phyloP scores from a whole-genome alignment of 352 stramenopile genomes.

The Phytophthora melonis region DNA sequence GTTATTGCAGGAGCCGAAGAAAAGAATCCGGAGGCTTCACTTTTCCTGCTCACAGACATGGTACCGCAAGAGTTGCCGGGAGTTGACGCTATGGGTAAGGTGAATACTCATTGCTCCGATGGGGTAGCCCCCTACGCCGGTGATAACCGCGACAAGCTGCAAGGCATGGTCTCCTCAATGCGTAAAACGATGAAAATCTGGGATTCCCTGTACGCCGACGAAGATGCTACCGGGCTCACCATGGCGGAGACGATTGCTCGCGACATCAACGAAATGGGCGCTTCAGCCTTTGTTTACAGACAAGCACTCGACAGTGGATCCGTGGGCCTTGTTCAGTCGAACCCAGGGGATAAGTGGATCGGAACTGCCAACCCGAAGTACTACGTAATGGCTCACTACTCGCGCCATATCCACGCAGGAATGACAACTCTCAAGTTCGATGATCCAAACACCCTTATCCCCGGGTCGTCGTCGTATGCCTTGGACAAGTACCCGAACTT shows the following conservation, averaged over 20 bases:
- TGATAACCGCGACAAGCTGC: conserved; percentile 39
- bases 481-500: conserved; percentile 18
- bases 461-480: conserved; percentile 17
- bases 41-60: conserved; percentile 36
- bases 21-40: conserved; percentile 40
- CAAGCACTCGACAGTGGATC: conserved; percentile 52
- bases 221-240: conserved; percentile 45
- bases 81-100: conserved; percentile 40
- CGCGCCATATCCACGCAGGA: conserved; percentile 50
- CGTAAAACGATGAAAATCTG: conserved; percentile 29
- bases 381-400: conserved; percentile 57
- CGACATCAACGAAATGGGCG: conserved; percentile 56
- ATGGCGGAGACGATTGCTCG: conserved; percentile 51
- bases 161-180: conserved; percentile 27
- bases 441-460: conserved; percentile 25
- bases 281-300: conserved; percentile 60
- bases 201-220: conserved; percentile 56
- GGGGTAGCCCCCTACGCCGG: conserved; percentile 47
- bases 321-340: conserved; percentile 53
- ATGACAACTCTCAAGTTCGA: no score
- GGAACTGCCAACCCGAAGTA: conserved; percentile 51
- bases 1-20: conserved; percentile 51
- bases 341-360: conserved; percentile 48
- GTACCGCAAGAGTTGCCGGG: conserved; percentile 5
- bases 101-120: conserved; percentile 56